Conservation (phyloP, 2,329 filamentous ascomycete species). For the Fusarium bactridioides region DNA sequence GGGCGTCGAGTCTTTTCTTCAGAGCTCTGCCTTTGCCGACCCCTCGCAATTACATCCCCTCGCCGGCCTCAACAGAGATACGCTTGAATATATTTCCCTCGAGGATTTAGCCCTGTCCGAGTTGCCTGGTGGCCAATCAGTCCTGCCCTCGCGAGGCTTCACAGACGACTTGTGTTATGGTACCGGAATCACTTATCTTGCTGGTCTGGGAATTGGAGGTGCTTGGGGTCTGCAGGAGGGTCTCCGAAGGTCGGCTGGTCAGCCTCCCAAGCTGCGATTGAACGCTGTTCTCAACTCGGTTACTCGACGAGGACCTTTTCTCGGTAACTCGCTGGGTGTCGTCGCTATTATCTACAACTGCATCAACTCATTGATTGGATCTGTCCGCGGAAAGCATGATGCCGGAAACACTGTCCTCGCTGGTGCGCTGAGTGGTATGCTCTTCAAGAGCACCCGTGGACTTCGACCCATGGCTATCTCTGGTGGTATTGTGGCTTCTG, state of each 20-base stretch:
- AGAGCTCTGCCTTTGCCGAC: conserved; percentile 79
- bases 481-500: conserved; percentile 83
- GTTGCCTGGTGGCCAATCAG: conserved; percentile 84
- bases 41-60: conserved; percentile 90
- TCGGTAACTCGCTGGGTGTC: conserved; percentile 95
- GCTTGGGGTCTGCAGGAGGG: conserved; percentile 94
- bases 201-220: conserved; percentile 86
- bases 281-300: conserved; percentile 96
- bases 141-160: conserved; percentile 94
- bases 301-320: conserved; percentile 89
- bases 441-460: conserved; percentile 96
- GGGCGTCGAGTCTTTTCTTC: conserved; percentile 88
- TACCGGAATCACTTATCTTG: conserved; percentile 90
- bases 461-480: conserved; percentile 94
- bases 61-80: conserved; percentile 89
- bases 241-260: conserved; percentile 75
- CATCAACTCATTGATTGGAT: conserved; percentile 84
- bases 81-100: conserved; percentile 92
- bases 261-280: conserved; percentile 87
- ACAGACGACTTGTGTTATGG: conserved; percentile 98
- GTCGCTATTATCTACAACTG: conserved; percentile 97
- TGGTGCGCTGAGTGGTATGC: conserved; percentile 85
- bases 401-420: conserved; percentile 86
- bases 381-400: conserved; percentile 85
- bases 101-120: conserved; percentile 91